phyloP scores from a whole-genome alignment of 2,329 filamentous ascomycete species.

The Colletotrichum eleusines region DNA sequence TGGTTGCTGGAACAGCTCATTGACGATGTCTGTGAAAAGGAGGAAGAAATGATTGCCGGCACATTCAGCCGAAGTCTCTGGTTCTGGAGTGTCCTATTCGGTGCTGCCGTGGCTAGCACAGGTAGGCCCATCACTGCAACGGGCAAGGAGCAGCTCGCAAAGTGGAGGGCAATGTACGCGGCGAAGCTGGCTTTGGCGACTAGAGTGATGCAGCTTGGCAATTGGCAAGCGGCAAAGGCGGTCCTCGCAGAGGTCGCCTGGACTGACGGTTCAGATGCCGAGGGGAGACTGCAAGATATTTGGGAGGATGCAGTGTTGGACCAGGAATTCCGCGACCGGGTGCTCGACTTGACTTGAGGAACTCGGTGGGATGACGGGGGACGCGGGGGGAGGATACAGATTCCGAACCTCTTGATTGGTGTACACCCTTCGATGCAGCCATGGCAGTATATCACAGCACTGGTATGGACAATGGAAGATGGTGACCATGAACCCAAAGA shows the following conservation, averaged over 20 bases:
- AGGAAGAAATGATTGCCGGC: slow-evolving; percentile 55
- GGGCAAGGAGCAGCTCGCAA: slow-evolving; percentile 54
- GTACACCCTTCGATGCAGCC: neutral
- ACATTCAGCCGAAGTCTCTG: slow-evolving; percentile 57
- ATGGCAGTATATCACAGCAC: neutral
- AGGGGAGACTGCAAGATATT: slow-evolving; percentile 54
- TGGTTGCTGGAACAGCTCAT: slow-evolving; percentile 61
- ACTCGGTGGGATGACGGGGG: neutral
- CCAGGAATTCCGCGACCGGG: neutral
- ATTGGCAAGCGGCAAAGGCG: slow-evolving; percentile 55
- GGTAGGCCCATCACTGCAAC: slow-evolving; percentile 51
- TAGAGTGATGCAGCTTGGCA: slow-evolving; percentile 52
- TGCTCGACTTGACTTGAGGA: neutral
- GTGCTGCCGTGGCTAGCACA: slow-evolving; percentile 56
- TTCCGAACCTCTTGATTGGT: neutral
- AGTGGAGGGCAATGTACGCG: slow-evolving; percentile 54
- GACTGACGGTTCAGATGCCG: slow-evolving; percentile 55
- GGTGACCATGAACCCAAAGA: neutral
- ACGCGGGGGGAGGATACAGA: neutral
- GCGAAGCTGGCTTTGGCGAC: slow-evolving; percentile 57
- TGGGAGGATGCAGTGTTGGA: slow-evolving; percentile 56
- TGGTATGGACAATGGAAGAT: neutral
- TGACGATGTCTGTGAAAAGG: slow-evolving; percentile 57
- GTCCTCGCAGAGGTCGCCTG: slow-evolving; percentile 55
- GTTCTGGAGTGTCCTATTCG: slow-evolving; percentile 61